Percentiles rank a stretch among this genome's conserved stretches.
These are phyloP conservation scores for Violaceomyces palustris DNA, from an alignment of 1,284 basidiomycete genomes.

Conservation along the genomic window DNA sequence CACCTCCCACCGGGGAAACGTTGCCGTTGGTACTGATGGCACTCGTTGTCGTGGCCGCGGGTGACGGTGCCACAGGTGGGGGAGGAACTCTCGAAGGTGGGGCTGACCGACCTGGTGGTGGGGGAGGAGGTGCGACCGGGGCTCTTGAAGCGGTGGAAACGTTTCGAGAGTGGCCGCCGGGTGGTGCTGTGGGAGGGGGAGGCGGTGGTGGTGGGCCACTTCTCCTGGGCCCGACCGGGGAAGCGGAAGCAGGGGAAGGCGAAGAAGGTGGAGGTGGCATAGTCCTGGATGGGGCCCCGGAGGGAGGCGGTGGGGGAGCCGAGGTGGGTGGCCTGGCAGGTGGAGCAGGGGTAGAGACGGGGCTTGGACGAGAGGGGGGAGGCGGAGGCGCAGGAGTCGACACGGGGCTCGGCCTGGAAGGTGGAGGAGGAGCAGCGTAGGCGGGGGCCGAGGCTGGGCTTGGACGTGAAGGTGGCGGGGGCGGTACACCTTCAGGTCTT, in stretches of 20 bases:
- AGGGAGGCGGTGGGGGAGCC: slow-evolving; percentile 6
- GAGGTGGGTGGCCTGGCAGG: slow-evolving; percentile 11
- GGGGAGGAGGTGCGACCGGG: slow-evolving; percentile 62
- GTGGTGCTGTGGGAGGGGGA: slow-evolving; percentile 60
- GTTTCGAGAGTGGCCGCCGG: slow-evolving; percentile 20
- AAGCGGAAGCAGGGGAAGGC: background rate
- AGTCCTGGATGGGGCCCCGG: slow-evolving; percentile 1
- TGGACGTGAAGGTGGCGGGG: slow-evolving; percentile 16
- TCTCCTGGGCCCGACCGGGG: slow-evolving; percentile 7
- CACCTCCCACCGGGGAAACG: too few relatives aligned
- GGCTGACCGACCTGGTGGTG: slow-evolving; percentile 68
- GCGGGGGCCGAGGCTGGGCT: slow-evolving; percentile 2
- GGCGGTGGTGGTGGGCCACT: slow-evolving; percentile 77
- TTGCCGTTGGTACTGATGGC: slow-evolving; percentile 13
- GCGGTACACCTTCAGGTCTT: slow-evolving; percentile 4
- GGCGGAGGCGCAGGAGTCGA: slow-evolving; percentile 2
- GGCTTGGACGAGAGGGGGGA: too few relatives aligned
- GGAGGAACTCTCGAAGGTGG: slow-evolving; percentile 62
- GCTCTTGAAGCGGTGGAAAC: slow-evolving; percentile 2
- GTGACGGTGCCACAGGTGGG: slow-evolving; percentile 56
- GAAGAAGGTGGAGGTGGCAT: slow-evolving; percentile 8
- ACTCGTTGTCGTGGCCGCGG: slow-evolving; percentile 27
- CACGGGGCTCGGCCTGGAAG: slow-evolving; percentile 5
- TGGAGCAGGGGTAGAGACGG: slow-evolving; percentile 3
- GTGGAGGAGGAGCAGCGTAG: slow-evolving; percentile 6